Evolutionary conservation across 2,329 filamentous ascomycete genomes (phyloP).

Genomic region (Calonectria multiphialidica): DNA sequence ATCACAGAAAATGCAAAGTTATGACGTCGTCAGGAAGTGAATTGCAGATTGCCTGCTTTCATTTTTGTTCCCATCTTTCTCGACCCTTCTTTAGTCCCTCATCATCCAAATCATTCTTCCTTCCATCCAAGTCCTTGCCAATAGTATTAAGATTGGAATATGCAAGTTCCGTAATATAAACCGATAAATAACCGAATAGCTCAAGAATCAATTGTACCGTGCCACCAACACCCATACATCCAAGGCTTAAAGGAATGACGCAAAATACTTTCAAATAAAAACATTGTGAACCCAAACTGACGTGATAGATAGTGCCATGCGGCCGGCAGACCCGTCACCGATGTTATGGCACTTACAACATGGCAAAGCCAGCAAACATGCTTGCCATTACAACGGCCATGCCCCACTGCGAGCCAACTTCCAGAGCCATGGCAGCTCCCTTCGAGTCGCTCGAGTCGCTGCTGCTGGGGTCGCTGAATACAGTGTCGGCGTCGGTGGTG

Average conservation of each 20-base stretch:
- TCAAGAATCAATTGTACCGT: slow-evolving; percentile 31
- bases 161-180: slow-evolving; percentile 6
- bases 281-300: slow-evolving; percentile 30
- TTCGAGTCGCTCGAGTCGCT: slow-evolving; percentile 29
- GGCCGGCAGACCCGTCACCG: not conserved
- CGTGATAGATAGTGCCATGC: not conserved
- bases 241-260: slow-evolving; percentile 41
- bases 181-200: slow-evolving; percentile 25
- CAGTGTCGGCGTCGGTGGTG: slow-evolving; percentile 49
- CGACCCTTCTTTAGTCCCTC: slow-evolving; percentile 9
- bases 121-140: slow-evolving; percentile 19
- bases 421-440: slow-evolving; percentile 46
- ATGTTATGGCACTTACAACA: slow-evolving; percentile 45
- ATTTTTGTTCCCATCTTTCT: slow-evolving; percentile 23
- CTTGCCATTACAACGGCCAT: slow-evolving; percentile 52
- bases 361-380: slow-evolving; percentile 55
- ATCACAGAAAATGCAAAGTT: not conserved
- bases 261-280: slow-evolving; percentile 33
- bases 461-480: slow-evolving; percentile 46
- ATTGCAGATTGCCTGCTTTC: slow-evolving; percentile 15
- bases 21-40: not conserved
- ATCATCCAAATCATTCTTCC: slow-evolving; percentile 5
- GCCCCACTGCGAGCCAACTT: slow-evolving; percentile 52
- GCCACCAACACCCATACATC: slow-evolving; percentile 43
- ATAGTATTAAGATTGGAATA: slow-evolving; percentile 39